These are phyloP conservation scores for Neoscytalidium dimidiatum DNA, from an alignment of 2,329 filamentous ascomycete species.

Conservation along the genomic window DNA sequence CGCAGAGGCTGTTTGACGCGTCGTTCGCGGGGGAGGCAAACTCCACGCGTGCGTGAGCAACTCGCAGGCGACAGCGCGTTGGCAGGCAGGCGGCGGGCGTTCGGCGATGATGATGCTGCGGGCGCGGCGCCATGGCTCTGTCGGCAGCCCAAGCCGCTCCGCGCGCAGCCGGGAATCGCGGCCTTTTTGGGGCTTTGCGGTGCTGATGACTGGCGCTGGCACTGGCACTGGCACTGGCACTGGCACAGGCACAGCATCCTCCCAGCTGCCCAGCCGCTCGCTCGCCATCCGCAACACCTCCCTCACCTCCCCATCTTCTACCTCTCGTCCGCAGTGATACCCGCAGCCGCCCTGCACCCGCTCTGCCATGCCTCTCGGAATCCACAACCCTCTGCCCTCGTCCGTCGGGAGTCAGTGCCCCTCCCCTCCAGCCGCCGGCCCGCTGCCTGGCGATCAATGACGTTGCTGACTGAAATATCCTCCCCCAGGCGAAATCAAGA, in stretches of 20 bases:
- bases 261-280: constrained; percentile 9
- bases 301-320: not conserved
- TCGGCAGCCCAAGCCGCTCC: constrained; percentile 12
- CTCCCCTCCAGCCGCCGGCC: not conserved
- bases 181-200: not conserved
- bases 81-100: not conserved
- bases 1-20: constrained; percentile 1
- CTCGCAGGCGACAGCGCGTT: not conserved
- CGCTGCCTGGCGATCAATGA: constrained; percentile 26
- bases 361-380: constrained; percentile 35
- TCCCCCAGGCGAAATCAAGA: constrained; percentile 85
- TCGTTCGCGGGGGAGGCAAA: not conserved
- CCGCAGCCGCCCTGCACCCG: constrained; percentile 1
- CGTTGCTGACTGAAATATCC: constrained; percentile 35
- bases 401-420: constrained; percentile 52
- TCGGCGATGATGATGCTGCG: not conserved
- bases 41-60: not conserved
- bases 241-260: constrained; percentile 5
- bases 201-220: constrained; percentile 18
- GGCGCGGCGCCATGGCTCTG: constrained; percentile 5
- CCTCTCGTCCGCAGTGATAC: constrained; percentile 4
- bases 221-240: no score
- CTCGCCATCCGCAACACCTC: constrained; percentile 9
- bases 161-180: constrained; percentile 14
- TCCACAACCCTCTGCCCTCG: constrained; percentile 57